Base-by-base conservation (phyloP, 176 grass and related monocot species). In the Raddia guianensis region DNA sequence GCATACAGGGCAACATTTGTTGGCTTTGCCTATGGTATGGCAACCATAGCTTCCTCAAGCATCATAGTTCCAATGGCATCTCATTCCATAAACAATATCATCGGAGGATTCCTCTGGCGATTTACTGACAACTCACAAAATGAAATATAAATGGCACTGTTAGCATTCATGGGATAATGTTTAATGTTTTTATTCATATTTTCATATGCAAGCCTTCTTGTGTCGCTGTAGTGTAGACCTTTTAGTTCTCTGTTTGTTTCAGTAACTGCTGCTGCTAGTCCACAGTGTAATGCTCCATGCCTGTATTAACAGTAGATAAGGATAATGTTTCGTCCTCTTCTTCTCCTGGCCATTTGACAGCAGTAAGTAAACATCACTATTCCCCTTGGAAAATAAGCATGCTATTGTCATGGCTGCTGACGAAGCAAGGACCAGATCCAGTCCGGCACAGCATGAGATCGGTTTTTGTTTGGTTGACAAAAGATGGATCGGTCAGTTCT, bases 51-150 rank as follows among this genome's bases (percentile, higher is more conserved):
- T 78, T 94, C 91, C 46, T 92, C 94, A 35, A 94, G 91, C 48
- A 60, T 92, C 74, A 57, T 97, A 9, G 87, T 97, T 72, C 87
- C 94, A 70, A 94, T 97, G 80, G 91, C 46, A 33, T 94, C 94
- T 54, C 94, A 97, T 73, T 92, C 94, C 67, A 66, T 97, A 73
- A 97, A 97, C 70, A 97, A 97, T 86, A 89, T 97, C 61, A 84
- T 94, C 2, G 94, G 91, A 75, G 91, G 87, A 47, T 58, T 97
- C 55, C 61, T 90, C 44, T 97, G 94, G 94, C 87, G 73, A 73
- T 43, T 85, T 65, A 85, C 53, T 5, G 45, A 79, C 52, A 79
- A 54, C 15, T 75, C 70, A 56, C 18, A 80, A 63, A 75, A 43
- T n/a, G 21, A 88, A 53, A 62, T 70, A 33, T 88, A 73, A 54